Evolutionary conservation across 1,139 yeast species (phyloP).

Genomic region (Candida tunisiensis): DNA sequence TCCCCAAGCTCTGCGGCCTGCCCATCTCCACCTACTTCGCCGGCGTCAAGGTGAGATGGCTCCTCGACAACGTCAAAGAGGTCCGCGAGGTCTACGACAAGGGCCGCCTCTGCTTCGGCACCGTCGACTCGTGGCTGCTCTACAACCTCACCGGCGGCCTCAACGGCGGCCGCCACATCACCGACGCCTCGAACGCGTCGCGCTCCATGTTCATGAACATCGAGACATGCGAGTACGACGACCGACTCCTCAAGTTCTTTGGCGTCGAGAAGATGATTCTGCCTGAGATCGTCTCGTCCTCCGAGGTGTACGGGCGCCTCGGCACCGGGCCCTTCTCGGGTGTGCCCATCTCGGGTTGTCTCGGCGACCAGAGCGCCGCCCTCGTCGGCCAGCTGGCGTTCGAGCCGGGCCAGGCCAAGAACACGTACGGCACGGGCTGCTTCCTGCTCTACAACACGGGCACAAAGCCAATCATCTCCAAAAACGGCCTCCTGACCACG

Average conservation of each 20-base stretch:
- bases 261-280: constrained; percentile 53
- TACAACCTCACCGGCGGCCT: constrained; percentile 69
- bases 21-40: constrained; percentile 87
- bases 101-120: constrained; percentile 81
- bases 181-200: constrained; percentile 86
- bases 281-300: constrained; percentile 69
- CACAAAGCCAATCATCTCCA: constrained; percentile 32
- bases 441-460: constrained; percentile 87
- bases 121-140: constrained; percentile 89
- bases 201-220: constrained; percentile 86
- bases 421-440: constrained; percentile 97
- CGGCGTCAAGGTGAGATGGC: constrained; percentile 82
- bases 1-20: constrained; percentile 61
- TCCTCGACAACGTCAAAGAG: constrained; percentile 61
- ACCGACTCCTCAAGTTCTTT: constrained; percentile 56
- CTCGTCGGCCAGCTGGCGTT: constrained; percentile 86
- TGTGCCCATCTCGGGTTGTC: constrained; percentile 73
- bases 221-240: constrained; percentile 60
- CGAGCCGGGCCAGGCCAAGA: constrained; percentile 72
- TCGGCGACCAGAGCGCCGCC: constrained; percentile 93
- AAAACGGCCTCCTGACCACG: constrained; percentile 77
- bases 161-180: constrained; percentile 36
- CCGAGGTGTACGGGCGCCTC: constrained; percentile 58
- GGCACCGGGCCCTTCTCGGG: constrained; percentile 22
- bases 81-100: constrained; percentile 53